Evolutionary conservation across 805 yeast genomes (phyloP).

Genomic region (Candida golubevii): DNA sequence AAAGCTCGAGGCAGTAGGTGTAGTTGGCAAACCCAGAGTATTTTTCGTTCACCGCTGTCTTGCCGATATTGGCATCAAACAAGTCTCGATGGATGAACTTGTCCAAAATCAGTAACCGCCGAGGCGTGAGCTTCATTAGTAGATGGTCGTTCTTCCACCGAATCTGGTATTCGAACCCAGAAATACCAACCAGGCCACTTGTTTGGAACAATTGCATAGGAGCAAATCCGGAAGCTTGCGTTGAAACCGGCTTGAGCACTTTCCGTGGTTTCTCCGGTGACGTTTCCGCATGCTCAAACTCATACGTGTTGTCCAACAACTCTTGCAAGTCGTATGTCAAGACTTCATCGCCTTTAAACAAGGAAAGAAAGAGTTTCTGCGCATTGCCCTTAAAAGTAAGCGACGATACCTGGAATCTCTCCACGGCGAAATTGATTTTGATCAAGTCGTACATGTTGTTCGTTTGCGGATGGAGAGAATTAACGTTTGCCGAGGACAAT

Average conservation of each 20-base stretch:
- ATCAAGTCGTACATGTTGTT: slow-evolving; percentile 35
- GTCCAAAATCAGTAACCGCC: slow-evolving; percentile 41
- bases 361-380: slow-evolving; percentile 20
- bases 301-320: slow-evolving; percentile 21
- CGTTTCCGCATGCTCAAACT: slow-evolving; percentile 15
- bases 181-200: slow-evolving; percentile 32
- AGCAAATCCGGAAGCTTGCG: slow-evolving; percentile 19
- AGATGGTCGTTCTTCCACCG: slow-evolving; percentile 25
- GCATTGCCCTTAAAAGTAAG: slow-evolving; percentile 16
- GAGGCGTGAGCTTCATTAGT: slow-evolving; percentile 29
- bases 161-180: slow-evolving; percentile 38
- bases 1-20: slow-evolving; percentile 46
- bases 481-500: not conserved
- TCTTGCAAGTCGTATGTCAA: slow-evolving; percentile 26
- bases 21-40: slow-evolving; percentile 41
- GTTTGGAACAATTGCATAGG: slow-evolving; percentile 10
- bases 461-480: slow-evolving; percentile 8
- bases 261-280: slow-evolving; percentile 12
- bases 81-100: slow-evolving; percentile 47
- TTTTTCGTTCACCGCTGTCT: slow-evolving; percentile 27
- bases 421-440: slow-evolving; percentile 27
- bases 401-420: slow-evolving; percentile 26
- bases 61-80: slow-evolving; percentile 12
- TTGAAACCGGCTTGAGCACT: slow-evolving; percentile 23
- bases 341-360: slow-evolving; percentile 38